Conservation (phyloP, 2,329 filamentous ascomycete genomes). For the Cladosporium sp. region DNA sequence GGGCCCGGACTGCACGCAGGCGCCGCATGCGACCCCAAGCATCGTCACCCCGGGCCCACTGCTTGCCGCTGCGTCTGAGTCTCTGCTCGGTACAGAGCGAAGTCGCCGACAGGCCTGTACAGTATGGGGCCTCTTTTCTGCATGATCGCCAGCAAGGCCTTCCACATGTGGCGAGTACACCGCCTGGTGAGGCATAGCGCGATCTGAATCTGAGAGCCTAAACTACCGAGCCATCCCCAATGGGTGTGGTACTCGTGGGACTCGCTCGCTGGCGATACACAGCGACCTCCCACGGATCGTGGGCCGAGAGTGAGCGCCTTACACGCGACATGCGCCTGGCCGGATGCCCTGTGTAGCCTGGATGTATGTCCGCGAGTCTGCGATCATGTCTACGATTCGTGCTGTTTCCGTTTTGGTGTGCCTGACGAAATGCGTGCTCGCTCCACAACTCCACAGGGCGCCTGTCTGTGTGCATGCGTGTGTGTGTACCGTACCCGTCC, state of each 20-base stretch:
- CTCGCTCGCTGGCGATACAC: not conserved
- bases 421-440: slow-evolving; percentile 16
- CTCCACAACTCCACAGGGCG: slow-evolving; percentile 15
- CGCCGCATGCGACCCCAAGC: not conserved
- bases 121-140: slow-evolving; percentile 2
- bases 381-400: slow-evolving; percentile 1
- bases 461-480: slow-evolving; percentile 12
- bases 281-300: slow-evolving; percentile 1
- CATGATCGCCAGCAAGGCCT: slow-evolving; percentile 9
- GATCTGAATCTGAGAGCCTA: slow-evolving; percentile 15
- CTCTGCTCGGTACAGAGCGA: slow-evolving; percentile 18
- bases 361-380: slow-evolving; percentile 3
- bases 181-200: slow-evolving; percentile 11
- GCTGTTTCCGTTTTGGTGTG: slow-evolving; percentile 18
- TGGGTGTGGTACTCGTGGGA: not conserved
- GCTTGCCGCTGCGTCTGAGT: slow-evolving; percentile 9
- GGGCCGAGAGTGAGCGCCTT: slow-evolving; percentile 9
- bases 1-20: not conserved
- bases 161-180: not conserved
- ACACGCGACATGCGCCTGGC: slow-evolving; percentile 7
- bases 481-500: not conserved
- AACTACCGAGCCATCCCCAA: not conserved
- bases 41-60: slow-evolving; percentile 16
- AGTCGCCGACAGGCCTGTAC: not conserved
- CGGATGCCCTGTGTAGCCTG: not conserved